Evolutionary conservation across 2,329 filamentous ascomycete species (phyloP).

Genomic region (Sordariomycetes sp.): DNA sequence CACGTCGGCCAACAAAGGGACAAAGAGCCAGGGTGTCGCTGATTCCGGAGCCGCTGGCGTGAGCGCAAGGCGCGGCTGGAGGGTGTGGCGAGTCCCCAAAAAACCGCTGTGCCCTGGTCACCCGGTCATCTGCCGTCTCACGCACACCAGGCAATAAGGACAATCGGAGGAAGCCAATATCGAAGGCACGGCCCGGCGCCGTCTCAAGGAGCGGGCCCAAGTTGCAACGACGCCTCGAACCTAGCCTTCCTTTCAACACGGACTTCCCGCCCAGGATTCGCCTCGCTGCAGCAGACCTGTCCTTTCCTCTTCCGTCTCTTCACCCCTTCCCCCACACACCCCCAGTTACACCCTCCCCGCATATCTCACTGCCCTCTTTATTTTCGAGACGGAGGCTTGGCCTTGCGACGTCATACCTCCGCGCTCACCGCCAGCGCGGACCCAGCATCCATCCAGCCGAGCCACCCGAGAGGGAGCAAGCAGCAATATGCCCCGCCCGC

Average conservation of each 20-base stretch:
- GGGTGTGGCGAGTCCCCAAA: background rate
- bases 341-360: background rate
- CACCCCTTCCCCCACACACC: background rate
- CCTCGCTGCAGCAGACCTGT: background rate
- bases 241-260: background rate
- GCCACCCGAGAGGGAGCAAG: background rate
- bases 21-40: background rate
- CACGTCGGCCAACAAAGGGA: background rate
- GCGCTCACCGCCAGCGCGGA: background rate
- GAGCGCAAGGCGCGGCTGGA: background rate
- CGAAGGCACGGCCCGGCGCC: background rate
- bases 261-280: background rate
- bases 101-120: background rate
- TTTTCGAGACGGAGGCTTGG: background rate
- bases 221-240: background rate
- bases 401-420: background rate
- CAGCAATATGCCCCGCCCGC: slow-evolving; percentile 27
- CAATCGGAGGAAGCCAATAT: background rate
- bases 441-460: background rate
- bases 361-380: background rate
- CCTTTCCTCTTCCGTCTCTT: background rate
- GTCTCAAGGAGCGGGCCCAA: background rate
- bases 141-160: background rate
- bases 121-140: background rate
- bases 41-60: background rate